Conservation (phyloP, 257 asterid species). For the Osmanthus fragrans region DNA sequence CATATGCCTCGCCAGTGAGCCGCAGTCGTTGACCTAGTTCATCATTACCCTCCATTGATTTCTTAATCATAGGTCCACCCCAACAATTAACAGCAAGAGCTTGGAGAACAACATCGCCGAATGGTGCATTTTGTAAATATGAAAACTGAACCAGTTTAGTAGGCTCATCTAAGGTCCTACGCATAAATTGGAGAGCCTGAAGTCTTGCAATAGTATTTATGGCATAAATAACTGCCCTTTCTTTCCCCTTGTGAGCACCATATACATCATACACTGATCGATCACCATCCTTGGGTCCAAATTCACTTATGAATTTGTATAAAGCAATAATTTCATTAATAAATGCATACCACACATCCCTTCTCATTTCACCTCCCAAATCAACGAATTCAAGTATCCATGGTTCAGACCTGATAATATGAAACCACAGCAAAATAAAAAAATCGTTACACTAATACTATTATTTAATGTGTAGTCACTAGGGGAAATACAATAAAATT, state of each 20-base stretch:
- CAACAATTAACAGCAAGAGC: slow-evolving; percentile 87
- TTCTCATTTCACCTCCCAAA: slow-evolving; percentile 87
- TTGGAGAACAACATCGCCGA: slow-evolving; percentile 77
- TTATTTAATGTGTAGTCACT: neutral
- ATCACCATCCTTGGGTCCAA: slow-evolving; percentile 74
- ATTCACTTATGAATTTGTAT: slow-evolving; percentile 69
- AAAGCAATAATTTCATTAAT: slow-evolving; percentile 67
- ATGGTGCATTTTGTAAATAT: slow-evolving; percentile 70
- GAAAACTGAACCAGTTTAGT: slow-evolving; percentile 76
- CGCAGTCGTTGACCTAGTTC: slow-evolving; percentile 30
- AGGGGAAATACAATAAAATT: neutral
- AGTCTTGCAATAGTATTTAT: slow-evolving; percentile 72
- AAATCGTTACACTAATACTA: neutral
- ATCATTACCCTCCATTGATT: slow-evolving; percentile 29
- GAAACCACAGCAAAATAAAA: neutral
- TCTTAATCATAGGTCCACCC: slow-evolving; percentile 75
- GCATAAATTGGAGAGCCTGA: slow-evolving; percentile 81
- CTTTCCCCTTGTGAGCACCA: slow-evolving; percentile 79
- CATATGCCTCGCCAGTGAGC: slow-evolving; percentile 43
- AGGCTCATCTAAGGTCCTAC: slow-evolving; percentile 81
- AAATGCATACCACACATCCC: slow-evolving; percentile 94
- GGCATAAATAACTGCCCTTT: slow-evolving; percentile 59
- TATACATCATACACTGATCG: slow-evolving; percentile 55
- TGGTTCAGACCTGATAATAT: slow-evolving; percentile 48
- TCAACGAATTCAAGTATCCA: slow-evolving; percentile 88